Percentiles rank a stretch among this genome's conserved stretches.
Conservation (phyloP, 106 monocot genomes). For the Triglochin maritima region DNA sequence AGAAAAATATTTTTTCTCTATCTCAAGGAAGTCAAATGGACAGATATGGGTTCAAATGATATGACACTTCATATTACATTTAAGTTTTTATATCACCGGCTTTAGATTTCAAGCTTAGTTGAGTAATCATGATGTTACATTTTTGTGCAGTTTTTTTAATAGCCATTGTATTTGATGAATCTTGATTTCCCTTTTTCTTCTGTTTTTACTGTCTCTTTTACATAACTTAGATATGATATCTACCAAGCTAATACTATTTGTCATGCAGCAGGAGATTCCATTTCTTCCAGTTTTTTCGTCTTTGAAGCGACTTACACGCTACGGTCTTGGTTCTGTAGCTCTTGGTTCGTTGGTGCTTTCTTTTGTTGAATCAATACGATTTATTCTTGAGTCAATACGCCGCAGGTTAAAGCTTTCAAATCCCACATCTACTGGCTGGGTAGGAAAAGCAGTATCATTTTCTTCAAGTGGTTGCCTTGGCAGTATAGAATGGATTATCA, state of each 20-base stretch:
- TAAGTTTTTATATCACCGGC: too few relatives aligned
- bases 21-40: too few relatives aligned
- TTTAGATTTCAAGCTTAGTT: too few relatives aligned
- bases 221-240: too few relatives aligned
- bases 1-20: too few relatives aligned
- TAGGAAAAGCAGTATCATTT: slow-evolving; percentile 46
- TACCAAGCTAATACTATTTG: background rate
- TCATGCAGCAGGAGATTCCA: slow-evolving; percentile 75
- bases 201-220: too few relatives aligned
- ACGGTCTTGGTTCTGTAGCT: slow-evolving; percentile 90
- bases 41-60: too few relatives aligned
- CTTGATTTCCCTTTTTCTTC: too few relatives aligned
- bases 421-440: slow-evolving; percentile 18
- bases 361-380: slow-evolving; percentile 66
- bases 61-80: too few relatives aligned
- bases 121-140: too few relatives aligned
- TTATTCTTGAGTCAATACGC: slow-evolving; percentile 63
- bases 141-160: too few relatives aligned
- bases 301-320: slow-evolving; percentile 64
- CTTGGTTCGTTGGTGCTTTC: slow-evolving; percentile 80
- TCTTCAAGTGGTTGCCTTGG: slow-evolving; percentile 69
- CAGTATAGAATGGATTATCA: slow-evolving; percentile 68
- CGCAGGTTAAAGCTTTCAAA: slow-evolving; percentile 48
- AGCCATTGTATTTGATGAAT: too few relatives aligned
- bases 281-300: slow-evolving; percentile 90